These are phyloP conservation scores for Paraconiothyrium brasiliense DNA, from an alignment of 2,329 filamentous ascomycete species.

Conservation along the genomic window DNA sequence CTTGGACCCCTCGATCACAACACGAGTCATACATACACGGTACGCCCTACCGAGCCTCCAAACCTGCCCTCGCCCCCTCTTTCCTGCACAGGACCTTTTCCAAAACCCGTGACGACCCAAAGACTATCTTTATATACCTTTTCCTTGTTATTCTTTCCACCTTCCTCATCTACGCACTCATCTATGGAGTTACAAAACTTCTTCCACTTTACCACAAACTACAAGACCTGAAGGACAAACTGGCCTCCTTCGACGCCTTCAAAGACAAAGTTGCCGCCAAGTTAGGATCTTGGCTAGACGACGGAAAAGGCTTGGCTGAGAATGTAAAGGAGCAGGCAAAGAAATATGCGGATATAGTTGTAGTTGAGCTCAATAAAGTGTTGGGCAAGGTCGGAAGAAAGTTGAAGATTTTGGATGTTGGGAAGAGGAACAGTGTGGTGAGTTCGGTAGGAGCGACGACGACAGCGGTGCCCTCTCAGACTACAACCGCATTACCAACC, in stretches of 20 bases:
- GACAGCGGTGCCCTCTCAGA: too few species aligned
- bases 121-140: not conserved
- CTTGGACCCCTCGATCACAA: not conserved
- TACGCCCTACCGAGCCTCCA: not conserved
- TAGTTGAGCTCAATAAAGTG: not conserved
- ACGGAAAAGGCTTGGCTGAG: not conserved
- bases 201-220: not conserved
- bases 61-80: not conserved
- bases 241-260: not conserved
- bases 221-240: not conserved
- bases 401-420: too few species aligned
- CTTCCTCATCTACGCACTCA: not conserved
- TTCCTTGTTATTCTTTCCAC: not conserved
- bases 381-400: not conserved
- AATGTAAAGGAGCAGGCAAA: not conserved
- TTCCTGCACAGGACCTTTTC: not conserved
- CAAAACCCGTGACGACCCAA: not conserved
- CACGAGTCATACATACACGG: not conserved
- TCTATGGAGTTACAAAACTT: not conserved
- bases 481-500: too few species aligned
- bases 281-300: not conserved
- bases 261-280: not conserved
- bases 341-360: not conserved
- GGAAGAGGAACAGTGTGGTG: too few species aligned
- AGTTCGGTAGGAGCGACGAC: too few species aligned